Conservation (phyloP, 306 rosid species). For the Quillaja saponaria region DNA sequence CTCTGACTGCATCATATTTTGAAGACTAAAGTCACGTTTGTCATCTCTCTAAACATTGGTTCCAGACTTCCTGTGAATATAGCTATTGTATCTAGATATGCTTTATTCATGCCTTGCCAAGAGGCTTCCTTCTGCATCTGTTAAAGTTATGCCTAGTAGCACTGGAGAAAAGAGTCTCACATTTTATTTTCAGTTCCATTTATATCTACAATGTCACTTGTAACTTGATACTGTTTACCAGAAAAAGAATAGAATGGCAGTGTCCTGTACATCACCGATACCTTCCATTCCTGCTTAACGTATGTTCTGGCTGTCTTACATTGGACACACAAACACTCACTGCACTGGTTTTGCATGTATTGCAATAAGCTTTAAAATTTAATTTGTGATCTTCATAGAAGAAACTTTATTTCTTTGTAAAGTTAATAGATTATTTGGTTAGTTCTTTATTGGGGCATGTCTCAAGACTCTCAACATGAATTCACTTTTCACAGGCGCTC, state of each 20-base stretch:
- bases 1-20: background rate
- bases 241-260: too few relatives aligned
- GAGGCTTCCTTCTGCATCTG: background rate
- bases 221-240: too few relatives aligned
- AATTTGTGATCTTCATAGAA: constrained; percentile 3
- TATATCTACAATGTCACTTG: too few relatives aligned
- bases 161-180: background rate
- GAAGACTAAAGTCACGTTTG: too few relatives aligned
- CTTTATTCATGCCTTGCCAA: too few relatives aligned
- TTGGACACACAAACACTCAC: background rate
- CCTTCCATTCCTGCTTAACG: constrained; percentile 7
- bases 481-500: constrained; percentile 63
- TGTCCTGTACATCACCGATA: background rate
- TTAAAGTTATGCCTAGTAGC: background rate
- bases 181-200: constrained; percentile 12
- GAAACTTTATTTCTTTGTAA: background rate
- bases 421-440: constrained; percentile 2
- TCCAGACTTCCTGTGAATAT: too few relatives aligned
- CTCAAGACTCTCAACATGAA: constrained; percentile 10
- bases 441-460: constrained; percentile 13
- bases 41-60: too few relatives aligned
- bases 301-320: constrained; percentile 6
- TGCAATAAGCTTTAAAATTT: background rate
- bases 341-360: background rate
- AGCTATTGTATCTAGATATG: background rate